A percentile compares a stretch with the other conserved stretches of the same genome.
Evolutionary conservation across 2,329 filamentous ascomycete genomes (phyloP).

Genomic region (Aspergillus udagawae): DNA sequence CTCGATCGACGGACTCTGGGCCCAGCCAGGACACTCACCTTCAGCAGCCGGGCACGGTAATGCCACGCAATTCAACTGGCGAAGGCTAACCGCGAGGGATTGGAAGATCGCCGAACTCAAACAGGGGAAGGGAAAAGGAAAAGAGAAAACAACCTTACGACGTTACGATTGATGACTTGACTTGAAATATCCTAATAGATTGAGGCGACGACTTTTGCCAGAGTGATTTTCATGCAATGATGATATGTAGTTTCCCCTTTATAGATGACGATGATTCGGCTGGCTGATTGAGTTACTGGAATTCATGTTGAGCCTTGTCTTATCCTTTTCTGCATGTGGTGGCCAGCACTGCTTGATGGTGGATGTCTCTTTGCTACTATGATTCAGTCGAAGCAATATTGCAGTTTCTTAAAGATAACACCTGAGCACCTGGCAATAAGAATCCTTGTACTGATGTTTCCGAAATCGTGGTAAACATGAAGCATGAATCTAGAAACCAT

Average conservation of each 20-base stretch:
- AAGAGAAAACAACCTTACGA: slow-evolving; percentile 13
- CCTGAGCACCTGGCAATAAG: background rate
- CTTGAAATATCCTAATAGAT: slow-evolving; percentile 19
- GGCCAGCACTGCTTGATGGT: background rate
- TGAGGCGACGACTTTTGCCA: slow-evolving; percentile 2
- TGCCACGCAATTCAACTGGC: background rate
- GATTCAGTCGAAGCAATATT: background rate
- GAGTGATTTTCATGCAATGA: background rate
- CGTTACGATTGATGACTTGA: slow-evolving; percentile 26
- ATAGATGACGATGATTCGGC: background rate
- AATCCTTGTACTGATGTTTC: background rate
- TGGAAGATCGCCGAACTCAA: background rate
- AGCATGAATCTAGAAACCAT: slow-evolving; percentile 13
- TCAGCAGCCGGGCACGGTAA: slow-evolving; percentile 14
- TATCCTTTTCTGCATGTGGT: background rate
- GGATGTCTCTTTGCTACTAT: background rate
- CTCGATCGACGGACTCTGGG: slow-evolving; percentile 17
- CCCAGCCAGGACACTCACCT: slow-evolving; percentile 23
- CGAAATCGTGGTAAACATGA: background rate
- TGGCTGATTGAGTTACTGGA: background rate
- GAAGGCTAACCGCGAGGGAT: background rate
- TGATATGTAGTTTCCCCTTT: background rate
- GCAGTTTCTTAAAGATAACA: background rate
- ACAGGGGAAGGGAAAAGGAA: background rate
- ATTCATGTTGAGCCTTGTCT: background rate